These are phyloP conservation scores for Adansonia madagascariensis DNA, from an alignment of 441 rosid species.

Conservation along the genomic window DNA sequence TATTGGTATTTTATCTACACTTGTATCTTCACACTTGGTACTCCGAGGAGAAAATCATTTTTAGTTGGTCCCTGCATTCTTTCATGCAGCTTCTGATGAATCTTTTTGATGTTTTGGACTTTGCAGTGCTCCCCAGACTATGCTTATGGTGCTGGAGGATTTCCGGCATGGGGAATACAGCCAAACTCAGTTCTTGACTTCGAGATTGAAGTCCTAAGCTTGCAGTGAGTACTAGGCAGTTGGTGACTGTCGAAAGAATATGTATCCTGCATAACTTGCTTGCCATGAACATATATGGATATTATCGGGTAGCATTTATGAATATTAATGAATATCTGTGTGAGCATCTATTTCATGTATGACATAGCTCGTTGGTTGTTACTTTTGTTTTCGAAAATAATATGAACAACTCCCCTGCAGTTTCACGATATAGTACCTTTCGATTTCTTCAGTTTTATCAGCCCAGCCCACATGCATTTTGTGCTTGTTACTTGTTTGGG, in stretches of 20 bases:
- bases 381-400: neutral
- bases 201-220: conserved; percentile 77
- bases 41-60: neutral
- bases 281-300: conserved; percentile 19
- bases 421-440: neutral
- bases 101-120: conserved; percentile 35
- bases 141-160: conserved; percentile 86
- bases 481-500: neutral
- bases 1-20: neutral
- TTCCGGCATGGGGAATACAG: conserved; percentile 82
- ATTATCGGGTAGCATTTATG: neutral
- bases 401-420: neutral
- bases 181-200: conserved; percentile 85
- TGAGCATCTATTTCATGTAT: neutral
- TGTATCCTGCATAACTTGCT: conserved; percentile 22
- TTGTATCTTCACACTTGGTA: neutral
- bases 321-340: neutral
- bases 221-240: conserved; percentile 40
- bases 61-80: neutral
- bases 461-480: neutral
- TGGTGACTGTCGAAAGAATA: conserved; percentile 6
- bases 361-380: neutral
- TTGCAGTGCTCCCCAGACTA: conserved; percentile 91
- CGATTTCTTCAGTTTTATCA: neutral
- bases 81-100: conserved; percentile 7